A percentile compares a stretch with the other conserved stretches of the same genome.
phyloP scores from a whole-genome alignment of 2,329 filamentous ascomycete genomes.

The Cladorrhinum sp. region DNA sequence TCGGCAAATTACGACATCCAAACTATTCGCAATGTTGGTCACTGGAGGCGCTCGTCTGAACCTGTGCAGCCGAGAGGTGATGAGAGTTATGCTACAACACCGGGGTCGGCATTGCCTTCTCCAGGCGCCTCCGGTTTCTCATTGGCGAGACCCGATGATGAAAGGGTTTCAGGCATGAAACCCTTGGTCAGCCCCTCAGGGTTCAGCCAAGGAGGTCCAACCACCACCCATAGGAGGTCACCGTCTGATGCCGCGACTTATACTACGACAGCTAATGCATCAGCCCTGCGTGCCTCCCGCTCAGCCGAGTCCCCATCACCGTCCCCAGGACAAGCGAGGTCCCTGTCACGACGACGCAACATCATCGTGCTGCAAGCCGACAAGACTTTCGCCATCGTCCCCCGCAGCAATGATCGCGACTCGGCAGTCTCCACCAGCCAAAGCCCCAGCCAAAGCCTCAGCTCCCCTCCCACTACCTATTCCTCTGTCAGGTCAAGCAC shows the following conservation, averaged over 20 bases:
- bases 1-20: conserved; percentile 25
- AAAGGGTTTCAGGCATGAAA: conserved; percentile 47
- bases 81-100: conserved; percentile 29
- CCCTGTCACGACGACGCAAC: conserved; percentile 41
- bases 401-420: conserved; percentile 25
- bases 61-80: conserved; percentile 21
- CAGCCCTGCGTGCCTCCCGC: conserved; percentile 28
- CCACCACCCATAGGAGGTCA: conserved; percentile 37
- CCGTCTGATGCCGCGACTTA: conserved; percentile 37
- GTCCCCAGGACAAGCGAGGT: conserved; percentile 24
- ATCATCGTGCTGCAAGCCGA: conserved; percentile 52
- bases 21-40: conserved; percentile 13
- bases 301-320: conserved; percentile 24
- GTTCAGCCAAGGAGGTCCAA: conserved; percentile 32
- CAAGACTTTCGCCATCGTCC: conserved; percentile 56
- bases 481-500: conserved; percentile 37
- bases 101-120: conserved; percentile 36
- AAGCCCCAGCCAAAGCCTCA: conserved; percentile 31
- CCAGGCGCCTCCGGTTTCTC: conserved; percentile 33
- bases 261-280: conserved; percentile 39
- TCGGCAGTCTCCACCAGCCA: conserved; percentile 21
- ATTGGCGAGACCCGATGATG: conserved; percentile 38
- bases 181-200: conserved; percentile 33
- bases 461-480: conserved; percentile 41
- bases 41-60: conserved; percentile 11